Percentiles rank a stretch among this genome's conserved stretches.
Evolutionary conservation across 768 basidiomycete species (phyloP).

Genomic region (Hydnum rufescens): DNA sequence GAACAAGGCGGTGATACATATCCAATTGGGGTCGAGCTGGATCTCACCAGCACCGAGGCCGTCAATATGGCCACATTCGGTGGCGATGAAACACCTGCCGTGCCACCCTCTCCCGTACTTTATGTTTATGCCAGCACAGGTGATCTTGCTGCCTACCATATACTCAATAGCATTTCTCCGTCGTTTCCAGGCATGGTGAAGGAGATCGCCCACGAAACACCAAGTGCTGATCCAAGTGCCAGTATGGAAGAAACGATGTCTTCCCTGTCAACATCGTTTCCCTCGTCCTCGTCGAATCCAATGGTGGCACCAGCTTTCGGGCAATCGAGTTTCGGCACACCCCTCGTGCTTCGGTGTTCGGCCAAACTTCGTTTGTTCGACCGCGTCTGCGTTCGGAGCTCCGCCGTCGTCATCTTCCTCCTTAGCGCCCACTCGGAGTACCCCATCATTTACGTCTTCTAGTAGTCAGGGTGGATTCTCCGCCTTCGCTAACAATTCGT

Average conservation of each 20-base stretch:
- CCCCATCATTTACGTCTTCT: neutral
- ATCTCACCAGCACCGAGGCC: conserved; percentile 6
- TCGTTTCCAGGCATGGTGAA: conserved; percentile 6
- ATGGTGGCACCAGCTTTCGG: too few species aligned
- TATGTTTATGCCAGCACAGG: conserved; percentile 9
- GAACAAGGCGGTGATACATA: conserved; percentile 7
- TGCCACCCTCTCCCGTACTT: conserved; percentile 8
- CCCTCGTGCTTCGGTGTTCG: too few species aligned
- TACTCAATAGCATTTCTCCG: conserved; percentile 7
- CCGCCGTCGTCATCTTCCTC: neutral
- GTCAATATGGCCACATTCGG: conserved; percentile 3
- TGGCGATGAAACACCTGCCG: conserved; percentile 8
- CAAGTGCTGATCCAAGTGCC: neutral
- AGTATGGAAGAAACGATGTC: neutral
- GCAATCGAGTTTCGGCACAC: too few species aligned
- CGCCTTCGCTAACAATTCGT: neutral
- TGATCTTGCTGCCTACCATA: conserved; percentile 7
- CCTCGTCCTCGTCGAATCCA: neutral
- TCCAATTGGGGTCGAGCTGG: conserved; percentile 7
- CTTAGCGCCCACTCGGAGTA: neutral
- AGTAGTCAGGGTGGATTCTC: neutral
- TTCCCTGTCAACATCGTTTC: neutral
- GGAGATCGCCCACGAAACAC: neutral
- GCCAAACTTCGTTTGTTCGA: too few species aligned
- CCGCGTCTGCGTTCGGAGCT: neutral